phyloP scores from a whole-genome alignment of 2,329 filamentous ascomycete species.

The Beauveria pseudobassiana region DNA sequence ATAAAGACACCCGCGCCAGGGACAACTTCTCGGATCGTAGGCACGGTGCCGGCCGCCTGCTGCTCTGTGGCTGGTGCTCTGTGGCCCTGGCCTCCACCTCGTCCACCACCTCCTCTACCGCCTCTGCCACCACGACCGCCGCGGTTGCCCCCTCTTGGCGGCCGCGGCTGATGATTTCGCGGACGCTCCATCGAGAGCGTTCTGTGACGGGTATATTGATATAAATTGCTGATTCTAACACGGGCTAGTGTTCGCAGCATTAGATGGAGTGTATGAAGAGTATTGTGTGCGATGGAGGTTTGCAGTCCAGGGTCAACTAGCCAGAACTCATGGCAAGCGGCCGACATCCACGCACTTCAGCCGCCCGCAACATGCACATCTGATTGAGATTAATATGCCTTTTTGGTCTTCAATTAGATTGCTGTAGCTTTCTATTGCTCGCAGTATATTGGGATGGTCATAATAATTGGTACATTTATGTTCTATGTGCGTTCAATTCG shows the following conservation, averaged over 20 bases:
- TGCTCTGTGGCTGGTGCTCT: conserved; percentile 24
- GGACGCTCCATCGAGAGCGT: conserved; percentile 23
- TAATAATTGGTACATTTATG: neutral
- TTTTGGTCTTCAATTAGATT: no score
- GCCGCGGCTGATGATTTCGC: conserved; percentile 25
- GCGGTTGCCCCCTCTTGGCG: conserved; percentile 8
- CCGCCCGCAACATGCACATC: neutral
- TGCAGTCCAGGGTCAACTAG: neutral
- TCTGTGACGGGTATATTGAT: neutral
- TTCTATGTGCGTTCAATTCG: neutral
- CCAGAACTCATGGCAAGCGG: neutral
- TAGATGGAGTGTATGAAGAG: neutral
- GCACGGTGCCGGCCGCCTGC: conserved; percentile 33
- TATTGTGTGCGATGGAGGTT: neutral
- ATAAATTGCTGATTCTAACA: neutral
- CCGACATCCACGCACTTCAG: neutral
- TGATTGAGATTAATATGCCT: no score
- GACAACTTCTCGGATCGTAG: conserved; percentile 43
- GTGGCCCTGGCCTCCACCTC: conserved; percentile 12
- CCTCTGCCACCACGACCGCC: conserved; percentile 17
- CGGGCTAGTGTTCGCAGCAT: neutral
- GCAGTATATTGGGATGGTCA: no score
- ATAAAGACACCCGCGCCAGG: conserved; percentile 62
- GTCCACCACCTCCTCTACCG: neutral
- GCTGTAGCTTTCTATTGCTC: no score